Conservation (phyloP, 108 stramenopile species). For the Cyclostephanos tholiformis region DNA sequence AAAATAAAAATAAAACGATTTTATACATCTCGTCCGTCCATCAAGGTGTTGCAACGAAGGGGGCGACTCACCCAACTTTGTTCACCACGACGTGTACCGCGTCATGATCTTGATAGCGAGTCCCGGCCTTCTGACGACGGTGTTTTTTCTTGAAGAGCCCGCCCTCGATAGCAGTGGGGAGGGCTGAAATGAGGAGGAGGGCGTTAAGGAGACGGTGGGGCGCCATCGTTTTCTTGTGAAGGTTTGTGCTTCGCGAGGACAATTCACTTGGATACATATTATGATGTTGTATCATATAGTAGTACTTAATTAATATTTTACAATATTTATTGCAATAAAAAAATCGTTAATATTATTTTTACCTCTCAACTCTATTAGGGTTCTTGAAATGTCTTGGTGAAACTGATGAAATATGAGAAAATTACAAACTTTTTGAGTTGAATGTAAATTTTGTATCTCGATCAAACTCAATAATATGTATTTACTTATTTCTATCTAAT, state of each 20-base stretch:
- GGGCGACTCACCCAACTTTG: constrained; percentile 83
- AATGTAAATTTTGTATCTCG: too few relatives aligned
- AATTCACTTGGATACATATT: too few relatives aligned
- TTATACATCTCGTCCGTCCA: background rate
- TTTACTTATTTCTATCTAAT: too few relatives aligned
- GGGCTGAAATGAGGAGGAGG: constrained; percentile 28
- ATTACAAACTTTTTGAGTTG: too few relatives aligned
- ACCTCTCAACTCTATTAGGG: too few relatives aligned
- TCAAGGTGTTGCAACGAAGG: background rate
- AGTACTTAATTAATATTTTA: too few relatives aligned
- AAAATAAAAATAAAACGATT: background rate
- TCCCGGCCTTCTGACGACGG: constrained; percentile 72
- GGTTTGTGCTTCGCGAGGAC: background rate
- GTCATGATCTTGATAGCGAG: constrained; percentile 67
- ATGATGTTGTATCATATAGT: too few relatives aligned
- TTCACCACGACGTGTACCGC: constrained; percentile 84
- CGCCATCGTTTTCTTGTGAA: constrained; percentile 13
- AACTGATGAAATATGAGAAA: too few relatives aligned
- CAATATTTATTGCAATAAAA: too few relatives aligned
- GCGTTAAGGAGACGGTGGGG: constrained; percentile 22
- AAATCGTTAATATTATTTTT: too few relatives aligned
- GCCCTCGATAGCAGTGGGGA: constrained; percentile 17
- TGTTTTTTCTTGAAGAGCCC: constrained; percentile 57
- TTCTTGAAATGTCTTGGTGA: too few relatives aligned
- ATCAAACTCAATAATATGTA: too few relatives aligned